Percentiles rank a stretch among this genome's conserved stretches.
phyloP scores from a whole-genome alignment of 768 basidiomycete species.

The Xerocomellus amylosporus region DNA sequence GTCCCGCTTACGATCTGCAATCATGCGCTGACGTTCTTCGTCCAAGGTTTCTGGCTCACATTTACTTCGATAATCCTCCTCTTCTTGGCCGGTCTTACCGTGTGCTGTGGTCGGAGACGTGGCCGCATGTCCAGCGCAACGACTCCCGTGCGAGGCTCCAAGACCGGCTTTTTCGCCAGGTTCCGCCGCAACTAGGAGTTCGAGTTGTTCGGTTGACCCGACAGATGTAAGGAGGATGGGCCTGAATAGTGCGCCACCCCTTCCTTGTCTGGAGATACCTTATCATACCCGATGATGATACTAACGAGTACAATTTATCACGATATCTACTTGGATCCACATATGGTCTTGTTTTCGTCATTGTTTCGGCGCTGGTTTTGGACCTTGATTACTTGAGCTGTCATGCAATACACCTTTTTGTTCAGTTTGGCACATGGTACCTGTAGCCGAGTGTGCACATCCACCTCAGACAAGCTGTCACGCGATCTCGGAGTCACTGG shows the following conservation, averaged over 20 bases:
- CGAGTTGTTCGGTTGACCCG: neutral
- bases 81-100: conserved; percentile 61
- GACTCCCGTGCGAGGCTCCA: conserved; percentile 18
- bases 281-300: conserved; percentile 1
- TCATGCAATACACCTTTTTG: conserved; percentile 12
- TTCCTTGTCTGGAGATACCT: neutral
- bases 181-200: conserved; percentile 32
- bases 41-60: conserved; percentile 73
- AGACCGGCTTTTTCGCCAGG: conserved; percentile 31
- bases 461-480: neutral
- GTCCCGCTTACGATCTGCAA: neutral
- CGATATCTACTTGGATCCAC: conserved; percentile 6
- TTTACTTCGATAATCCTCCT: conserved; percentile 64
- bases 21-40: neutral
- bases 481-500: neutral
- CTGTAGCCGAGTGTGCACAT: neutral
- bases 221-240: neutral
- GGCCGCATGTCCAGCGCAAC: conserved; percentile 46
- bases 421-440: neutral
- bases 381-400: neutral
- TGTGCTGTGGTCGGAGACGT: conserved; percentile 65
- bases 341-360: neutral
- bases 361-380: neutral
- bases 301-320: conserved; percentile 6
- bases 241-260: neutral